Evolutionary conservation across 306 rosid genomes (phyloP).

Genomic region (Vigna radiata): DNA sequence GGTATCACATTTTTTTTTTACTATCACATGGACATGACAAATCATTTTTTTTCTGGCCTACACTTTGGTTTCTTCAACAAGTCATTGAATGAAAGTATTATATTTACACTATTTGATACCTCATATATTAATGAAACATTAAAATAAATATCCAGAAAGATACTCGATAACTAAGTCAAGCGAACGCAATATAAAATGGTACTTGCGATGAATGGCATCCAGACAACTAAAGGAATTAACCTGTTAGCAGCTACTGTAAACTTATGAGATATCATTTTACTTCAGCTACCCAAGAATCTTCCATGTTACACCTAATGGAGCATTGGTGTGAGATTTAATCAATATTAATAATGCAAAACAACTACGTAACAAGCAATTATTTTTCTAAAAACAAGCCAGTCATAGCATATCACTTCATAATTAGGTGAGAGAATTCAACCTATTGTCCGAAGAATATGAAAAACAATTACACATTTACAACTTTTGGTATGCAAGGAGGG

Average conservation of each 20-base stretch:
- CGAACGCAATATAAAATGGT: background rate
- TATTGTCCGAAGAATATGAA: slow-evolving; percentile 24
- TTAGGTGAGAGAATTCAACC: slow-evolving; percentile 15
- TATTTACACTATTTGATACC: slow-evolving; percentile 4
- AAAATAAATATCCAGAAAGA: background rate
- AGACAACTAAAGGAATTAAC: slow-evolving; percentile 22
- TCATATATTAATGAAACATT: background rate
- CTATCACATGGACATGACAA: too few species aligned
- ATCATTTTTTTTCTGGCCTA: background rate
- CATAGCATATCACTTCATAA: slow-evolving; percentile 19
- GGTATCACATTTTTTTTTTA: too few species aligned
- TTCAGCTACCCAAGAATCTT: slow-evolving; percentile 24
- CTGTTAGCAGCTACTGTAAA: background rate
- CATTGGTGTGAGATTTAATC: background rate
- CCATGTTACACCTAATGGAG: slow-evolving; percentile 1
- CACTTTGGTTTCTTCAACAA: slow-evolving; percentile 29
- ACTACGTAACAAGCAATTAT: background rate
- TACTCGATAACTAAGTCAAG: background rate
- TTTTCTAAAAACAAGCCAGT: slow-evolving; percentile 29
- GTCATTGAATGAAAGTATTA: background rate
- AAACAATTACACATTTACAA: background rate
- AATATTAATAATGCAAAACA: slow-evolving; percentile 17
- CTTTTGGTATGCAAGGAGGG: background rate
- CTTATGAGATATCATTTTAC: slow-evolving; percentile 23
- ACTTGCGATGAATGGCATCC: slow-evolving; percentile 11